Evolutionary conservation across 345 rosid genomes (phyloP).

Genomic region (Aegle marmelos): DNA sequence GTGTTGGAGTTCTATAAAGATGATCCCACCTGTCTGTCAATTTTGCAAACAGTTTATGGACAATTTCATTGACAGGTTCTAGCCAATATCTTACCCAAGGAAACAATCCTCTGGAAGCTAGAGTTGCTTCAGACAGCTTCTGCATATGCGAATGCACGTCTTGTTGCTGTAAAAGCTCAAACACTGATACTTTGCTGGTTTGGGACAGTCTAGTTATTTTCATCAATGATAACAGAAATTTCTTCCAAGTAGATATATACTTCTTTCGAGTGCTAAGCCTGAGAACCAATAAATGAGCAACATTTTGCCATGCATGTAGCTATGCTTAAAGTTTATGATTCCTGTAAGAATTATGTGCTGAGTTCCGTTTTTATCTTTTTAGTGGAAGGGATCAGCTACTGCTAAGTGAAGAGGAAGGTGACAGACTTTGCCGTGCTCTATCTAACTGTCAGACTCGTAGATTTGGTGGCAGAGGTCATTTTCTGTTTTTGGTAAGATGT

Average conservation of each 20-base stretch:
- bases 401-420: constrained; percentile 67
- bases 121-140: constrained; percentile 51
- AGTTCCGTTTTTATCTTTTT: background rate
- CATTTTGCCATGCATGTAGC: background rate
- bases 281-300: background rate
- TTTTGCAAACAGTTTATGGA: background rate
- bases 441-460: constrained; percentile 48
- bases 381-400: constrained; percentile 80
- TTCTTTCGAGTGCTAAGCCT: background rate
- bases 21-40: too few relatives aligned
- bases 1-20: too few relatives aligned
- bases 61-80: constrained; percentile 16
- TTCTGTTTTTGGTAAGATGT: constrained; percentile 64
- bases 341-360: background rate
- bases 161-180: constrained; percentile 56
- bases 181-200: constrained; percentile 61
- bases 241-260: background rate
- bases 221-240: background rate
- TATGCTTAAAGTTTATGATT: background rate
- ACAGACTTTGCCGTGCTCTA: constrained; percentile 42
- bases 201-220: background rate
- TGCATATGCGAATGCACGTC: constrained; percentile 48
- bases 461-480: constrained; percentile 60
- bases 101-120: constrained; percentile 36
- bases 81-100: constrained; percentile 16